Evolutionary conservation across 768 basidiomycete species (phyloP).

Genomic region (Holtermannia corniformis): DNA sequence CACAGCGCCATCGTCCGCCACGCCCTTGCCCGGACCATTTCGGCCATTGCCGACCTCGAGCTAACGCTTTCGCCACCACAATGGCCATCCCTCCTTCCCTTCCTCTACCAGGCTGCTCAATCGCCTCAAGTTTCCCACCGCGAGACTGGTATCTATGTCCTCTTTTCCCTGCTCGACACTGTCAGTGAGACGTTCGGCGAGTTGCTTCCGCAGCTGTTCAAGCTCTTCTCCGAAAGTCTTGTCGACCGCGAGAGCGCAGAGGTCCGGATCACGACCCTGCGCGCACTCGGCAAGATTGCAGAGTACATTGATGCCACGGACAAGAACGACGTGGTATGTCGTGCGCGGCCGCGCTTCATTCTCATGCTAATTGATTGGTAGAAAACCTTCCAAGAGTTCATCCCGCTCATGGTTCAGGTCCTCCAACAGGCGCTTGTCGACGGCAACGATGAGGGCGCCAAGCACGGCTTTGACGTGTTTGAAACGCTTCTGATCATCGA

Average conservation of each 20-base stretch:
- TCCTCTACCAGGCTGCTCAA: slow-evolving; percentile 66
- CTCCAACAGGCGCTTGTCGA: slow-evolving; percentile 72
- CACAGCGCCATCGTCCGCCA: slow-evolving; percentile 89
- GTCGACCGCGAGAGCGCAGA: slow-evolving; percentile 76
- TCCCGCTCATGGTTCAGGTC: slow-evolving; percentile 81
- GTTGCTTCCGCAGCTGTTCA: slow-evolving; percentile 52
- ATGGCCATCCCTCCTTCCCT: slow-evolving; percentile 83
- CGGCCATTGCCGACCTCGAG: slow-evolving; percentile 84
- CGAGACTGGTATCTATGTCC: slow-evolving; percentile 81
- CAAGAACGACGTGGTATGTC: slow-evolving; percentile 70
- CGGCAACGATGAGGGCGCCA: slow-evolving; percentile 68
- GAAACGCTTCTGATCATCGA: slow-evolving; percentile 94
- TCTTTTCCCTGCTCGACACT: slow-evolving; percentile 73
- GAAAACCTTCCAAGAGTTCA: slow-evolving; percentile 77
- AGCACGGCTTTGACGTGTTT: slow-evolving; percentile 87
- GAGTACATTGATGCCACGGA: slow-evolving; percentile 85
- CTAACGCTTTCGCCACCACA: slow-evolving; percentile 45
- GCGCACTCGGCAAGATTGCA: slow-evolving; percentile 82
- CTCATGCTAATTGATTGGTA: slow-evolving; percentile 1
- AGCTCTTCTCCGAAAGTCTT: slow-evolving; percentile 63
- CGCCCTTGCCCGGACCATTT: slow-evolving; percentile 82
- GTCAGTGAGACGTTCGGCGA: slow-evolving; percentile 76
- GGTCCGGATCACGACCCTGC: slow-evolving; percentile 82
- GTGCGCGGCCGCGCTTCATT: background rate
- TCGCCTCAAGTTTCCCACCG: slow-evolving; percentile 64